These are phyloP conservation scores for Irineochytrium annulatum DNA, from an alignment of 192 early-diverging fungal genomes.

Conservation along the genomic window DNA sequence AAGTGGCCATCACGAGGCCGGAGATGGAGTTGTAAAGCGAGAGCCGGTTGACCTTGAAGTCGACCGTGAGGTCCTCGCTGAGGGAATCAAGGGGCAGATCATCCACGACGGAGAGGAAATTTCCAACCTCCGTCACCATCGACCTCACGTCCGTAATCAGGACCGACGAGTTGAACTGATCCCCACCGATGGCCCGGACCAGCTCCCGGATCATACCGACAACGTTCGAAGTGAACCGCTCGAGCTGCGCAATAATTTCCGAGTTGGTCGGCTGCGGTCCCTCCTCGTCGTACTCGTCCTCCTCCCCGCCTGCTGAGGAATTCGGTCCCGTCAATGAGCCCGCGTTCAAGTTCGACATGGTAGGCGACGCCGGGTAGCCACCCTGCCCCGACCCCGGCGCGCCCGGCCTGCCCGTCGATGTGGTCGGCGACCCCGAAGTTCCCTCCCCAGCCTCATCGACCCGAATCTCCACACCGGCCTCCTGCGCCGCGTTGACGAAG, in stretches of 20 bases:
- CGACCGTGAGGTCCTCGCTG: slow-evolving; percentile 34
- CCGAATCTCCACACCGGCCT: slow-evolving; percentile 37
- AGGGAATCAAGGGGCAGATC: slow-evolving; percentile 43
- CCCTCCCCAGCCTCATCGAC: slow-evolving; percentile 17
- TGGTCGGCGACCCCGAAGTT: slow-evolving; percentile 4
- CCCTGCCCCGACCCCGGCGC: background rate
- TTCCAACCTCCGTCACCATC: slow-evolving; percentile 50
- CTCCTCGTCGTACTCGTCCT: slow-evolving; percentile 2
- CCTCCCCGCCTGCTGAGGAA: background rate
- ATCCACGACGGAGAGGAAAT: slow-evolving; percentile 49
- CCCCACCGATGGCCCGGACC: slow-evolving; percentile 11
- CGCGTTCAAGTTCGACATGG: background rate
- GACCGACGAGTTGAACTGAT: slow-evolving; percentile 18
- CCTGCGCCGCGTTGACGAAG: slow-evolving; percentile 69
- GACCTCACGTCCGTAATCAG: slow-evolving; percentile 32
- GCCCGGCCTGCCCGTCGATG: background rate
- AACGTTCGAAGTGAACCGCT: slow-evolving; percentile 22
- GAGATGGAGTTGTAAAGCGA: slow-evolving; percentile 63
- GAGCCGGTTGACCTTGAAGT: slow-evolving; percentile 62
- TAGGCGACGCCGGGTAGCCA: background rate
- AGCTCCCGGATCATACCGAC: slow-evolving; percentile 18
- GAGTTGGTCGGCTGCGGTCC: slow-evolving; percentile 26
- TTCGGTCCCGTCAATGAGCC: background rate
- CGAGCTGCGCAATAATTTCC: slow-evolving; percentile 39
- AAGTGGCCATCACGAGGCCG: slow-evolving; percentile 56